Conservation (phyloP, 2,329 filamentous ascomycete genomes). For the Cladosporium austrohemisphaericum region DNA sequence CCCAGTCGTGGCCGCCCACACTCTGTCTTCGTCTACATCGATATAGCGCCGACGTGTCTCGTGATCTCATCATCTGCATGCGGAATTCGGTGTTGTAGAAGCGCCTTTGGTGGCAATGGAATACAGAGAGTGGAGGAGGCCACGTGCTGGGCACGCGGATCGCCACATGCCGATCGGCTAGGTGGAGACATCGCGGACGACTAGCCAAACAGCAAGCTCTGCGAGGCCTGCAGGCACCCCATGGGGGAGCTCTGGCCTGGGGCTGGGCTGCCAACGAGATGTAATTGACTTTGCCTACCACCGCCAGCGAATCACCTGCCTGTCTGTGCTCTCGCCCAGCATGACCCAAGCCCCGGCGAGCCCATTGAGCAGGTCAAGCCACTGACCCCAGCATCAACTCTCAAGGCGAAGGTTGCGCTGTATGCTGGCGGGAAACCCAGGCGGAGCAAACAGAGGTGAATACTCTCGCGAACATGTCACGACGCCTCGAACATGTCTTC, state of each 20-base stretch:
- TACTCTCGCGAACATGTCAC: not conserved
- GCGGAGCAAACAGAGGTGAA: conserved; percentile 1
- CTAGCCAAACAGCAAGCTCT: not conserved
- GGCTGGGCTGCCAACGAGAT: not conserved
- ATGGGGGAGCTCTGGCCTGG: not conserved
- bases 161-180: conserved; percentile 1
- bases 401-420: conserved; percentile 1
- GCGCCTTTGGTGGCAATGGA: not conserved
- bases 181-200: not conserved
- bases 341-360: not conserved
- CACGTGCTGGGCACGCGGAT: conserved; percentile 1
- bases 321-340: not conserved
- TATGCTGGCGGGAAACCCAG: conserved; percentile 12
- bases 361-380: not conserved
- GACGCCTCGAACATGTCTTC: not conserved
- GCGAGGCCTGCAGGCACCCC: not conserved
- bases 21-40: too few species aligned
- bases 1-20: too few species aligned
- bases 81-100: too few species aligned
- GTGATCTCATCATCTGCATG: too few species aligned
- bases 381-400: too few species aligned
- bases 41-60: too few species aligned
- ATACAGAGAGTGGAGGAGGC: conserved; percentile 1
- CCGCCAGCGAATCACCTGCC: not conserved
- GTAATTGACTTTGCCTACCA: not conserved